Base-by-base conservation (phyloP, 1,139 yeast species). In the Debaryomyces nepalensis region DNA sequence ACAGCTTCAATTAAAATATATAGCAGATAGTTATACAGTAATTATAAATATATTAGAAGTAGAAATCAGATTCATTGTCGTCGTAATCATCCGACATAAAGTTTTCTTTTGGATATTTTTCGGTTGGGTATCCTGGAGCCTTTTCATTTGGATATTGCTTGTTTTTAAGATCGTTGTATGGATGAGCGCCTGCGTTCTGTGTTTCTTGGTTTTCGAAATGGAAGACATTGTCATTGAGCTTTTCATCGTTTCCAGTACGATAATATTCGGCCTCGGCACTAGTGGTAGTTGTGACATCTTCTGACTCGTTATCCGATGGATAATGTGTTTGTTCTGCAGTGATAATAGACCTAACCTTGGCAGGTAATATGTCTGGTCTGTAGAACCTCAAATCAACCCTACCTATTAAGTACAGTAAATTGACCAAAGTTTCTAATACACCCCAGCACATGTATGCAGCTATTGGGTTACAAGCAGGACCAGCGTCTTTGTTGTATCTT, bases 301-400 rank as follows among this genome's bases (percentile, higher is more conserved):
- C 30, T 11, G 29, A 23, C 37, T 55, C 60, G 26, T 52, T 54
- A 18, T 53, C 59, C 11, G 65, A 54, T 26, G 54, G 55, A 26
- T 51, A 47, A 37, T 47, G 56, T 3, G 68, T 59, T 49, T 69
- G 75, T 47, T 70, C 72, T 2, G 76, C 76, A 2, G 76, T 70
- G 36, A 70, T 58, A 48, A 71, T 70, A 10, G 63, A 55, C 49
- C 74, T 58, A 32, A 71, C 72, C 43, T 55, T 58, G 12, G 51
- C 53, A 2, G 77, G 77, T 47, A 72, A 66, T 10, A 58, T 53
- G 55, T 72, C 77, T 33, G 78, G 77, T 49, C 74, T 65, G 59
- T 73, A 73, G 58, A 72, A 73, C 45, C 78, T 56, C 49, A 73
- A 64, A 52, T 73, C 78, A 26, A 69, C 75, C 56, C 78, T 65